A percentile compares a stretch with the other conserved stretches of the same genome.
Conservation (phyloP, 73 alveolate species). For the Durusdinium trenchii region DNA sequence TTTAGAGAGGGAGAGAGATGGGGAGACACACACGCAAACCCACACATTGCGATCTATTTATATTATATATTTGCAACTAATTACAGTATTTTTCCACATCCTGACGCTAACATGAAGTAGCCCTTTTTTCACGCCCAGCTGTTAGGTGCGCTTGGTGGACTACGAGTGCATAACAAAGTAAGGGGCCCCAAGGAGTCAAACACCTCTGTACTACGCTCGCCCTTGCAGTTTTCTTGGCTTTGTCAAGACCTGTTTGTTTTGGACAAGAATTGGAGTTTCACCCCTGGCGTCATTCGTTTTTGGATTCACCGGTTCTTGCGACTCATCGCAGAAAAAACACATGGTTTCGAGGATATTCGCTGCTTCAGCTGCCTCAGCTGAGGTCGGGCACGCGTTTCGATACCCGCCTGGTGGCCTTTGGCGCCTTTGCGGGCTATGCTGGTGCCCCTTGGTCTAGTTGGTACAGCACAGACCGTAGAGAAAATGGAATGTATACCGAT, state of each 20-base stretch:
- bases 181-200: too few species aligned
- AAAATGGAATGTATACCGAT: too few species aligned
- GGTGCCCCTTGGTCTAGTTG: neutral
- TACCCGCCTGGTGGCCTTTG: constrained; percentile 57
- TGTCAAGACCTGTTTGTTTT: too few species aligned
- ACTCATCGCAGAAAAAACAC: too few species aligned
- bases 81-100: neutral
- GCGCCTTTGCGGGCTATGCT: constrained; percentile 72
- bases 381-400: constrained; percentile 24
- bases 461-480: neutral
- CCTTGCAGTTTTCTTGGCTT: too few species aligned
- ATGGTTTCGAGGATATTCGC: neutral
- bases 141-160: constrained; percentile 73
- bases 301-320: too few species aligned
- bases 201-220: too few species aligned
- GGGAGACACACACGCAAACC: neutral
- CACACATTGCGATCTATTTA: neutral
- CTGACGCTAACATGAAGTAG: neutral
- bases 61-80: neutral
- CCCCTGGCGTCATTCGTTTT: too few species aligned
- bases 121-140: too few species aligned
- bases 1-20: too few species aligned
- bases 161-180: constrained; percentile 54
- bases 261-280: too few species aligned
- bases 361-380: neutral